A percentile compares a stretch with the other conserved stretches of the same genome.
These are phyloP conservation scores for Eucalyptus marginata DNA, from an alignment of 345 rosid genomes.

Conservation along the genomic window DNA sequence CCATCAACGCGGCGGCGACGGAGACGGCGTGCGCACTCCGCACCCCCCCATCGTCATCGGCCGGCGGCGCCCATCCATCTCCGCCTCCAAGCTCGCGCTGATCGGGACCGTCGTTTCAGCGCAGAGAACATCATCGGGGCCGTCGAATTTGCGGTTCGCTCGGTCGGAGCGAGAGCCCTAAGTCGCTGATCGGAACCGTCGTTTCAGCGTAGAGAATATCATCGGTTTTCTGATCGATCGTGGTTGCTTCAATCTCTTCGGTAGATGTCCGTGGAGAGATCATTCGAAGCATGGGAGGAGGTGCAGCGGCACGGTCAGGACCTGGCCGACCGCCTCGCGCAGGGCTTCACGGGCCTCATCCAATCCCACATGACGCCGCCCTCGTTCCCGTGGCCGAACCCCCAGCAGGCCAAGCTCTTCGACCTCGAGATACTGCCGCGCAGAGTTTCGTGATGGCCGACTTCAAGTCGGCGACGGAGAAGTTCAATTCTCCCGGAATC, in stretches of 20 bases:
- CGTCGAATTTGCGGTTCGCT: neutral
- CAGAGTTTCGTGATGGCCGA: slow-evolving; percentile 30
- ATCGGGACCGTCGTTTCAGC: neutral
- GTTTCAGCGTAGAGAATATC: no score
- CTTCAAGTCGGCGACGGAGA: slow-evolving; percentile 27
- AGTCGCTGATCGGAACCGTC: neutral
- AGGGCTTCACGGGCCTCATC: slow-evolving; percentile 77
- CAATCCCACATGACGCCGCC: slow-evolving; percentile 68
- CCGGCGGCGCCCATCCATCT: neutral
- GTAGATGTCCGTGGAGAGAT: slow-evolving; percentile 76
- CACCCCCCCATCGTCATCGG: neutral
- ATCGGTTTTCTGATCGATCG: neutral
- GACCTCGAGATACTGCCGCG: slow-evolving; percentile 53
- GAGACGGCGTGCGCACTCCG: neutral
- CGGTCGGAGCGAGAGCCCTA: neutral
- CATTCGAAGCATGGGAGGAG: slow-evolving; percentile 96
- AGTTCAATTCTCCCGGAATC: slow-evolving; percentile 14
- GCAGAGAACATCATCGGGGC: neutral
- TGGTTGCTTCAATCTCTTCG: neutral
- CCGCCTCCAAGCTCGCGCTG: neutral
- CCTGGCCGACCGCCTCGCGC: slow-evolving; percentile 80
- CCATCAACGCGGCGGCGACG: neutral
- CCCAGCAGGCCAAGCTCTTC: slow-evolving; percentile 44
- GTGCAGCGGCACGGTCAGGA: slow-evolving; percentile 93
- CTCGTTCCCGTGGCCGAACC: slow-evolving; percentile 59